Base-by-base conservation (phyloP, 805 yeast species). In the Saturnispora ahearnii region DNA sequence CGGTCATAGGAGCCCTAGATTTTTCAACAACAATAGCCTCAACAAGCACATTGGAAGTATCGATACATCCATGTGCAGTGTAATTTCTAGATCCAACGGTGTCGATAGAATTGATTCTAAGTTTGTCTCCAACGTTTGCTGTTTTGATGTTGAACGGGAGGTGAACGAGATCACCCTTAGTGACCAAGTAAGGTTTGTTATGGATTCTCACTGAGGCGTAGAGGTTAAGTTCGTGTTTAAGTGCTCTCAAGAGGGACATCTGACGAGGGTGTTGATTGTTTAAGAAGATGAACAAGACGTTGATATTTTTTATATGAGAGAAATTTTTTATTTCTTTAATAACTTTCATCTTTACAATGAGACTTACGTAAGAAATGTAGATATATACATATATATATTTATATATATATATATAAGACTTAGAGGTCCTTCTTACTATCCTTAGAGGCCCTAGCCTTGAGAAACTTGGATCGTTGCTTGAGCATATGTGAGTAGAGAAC, bases 401-500 rank as follows among this genome's bases (percentile, higher is more conserved):
- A 26, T 26, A 26, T 26, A 7, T 26, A 26, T 18, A 36, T 36
- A 18, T 12, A 11, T 8, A 18, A 10, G 18, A 36, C 12, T 9
- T 36, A 36, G 40, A 21, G 12, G 33, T 21, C 38, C 22, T 44
- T 36, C 26, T 44, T 44, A 13, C 28, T 26, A n/a, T 21, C 10
- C 24, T 31, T 28, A n/a, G 45, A 33, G 26, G 15, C 44, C 28
- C 9, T 36, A 6, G 51, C 30, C 40, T 40, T 80, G 74, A 83
- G 71, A 4, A 82, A 88, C 72, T 87, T 87, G 64, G 73, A 73
- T 69, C 99, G 82, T 71, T 91, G 97, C 56, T 74, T 78, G 60
- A 91, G 73, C 96, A 93, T 90, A 64, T 93, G 90, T 12, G 84
- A 74, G 70, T 81, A 93, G 59, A 93, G 71, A 58, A 82, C 76